Evolutionary conservation across 306 rosid species (phyloP), one percentile per base, ranked within the genome.

Genomic region (Myrica gale): DNA sequence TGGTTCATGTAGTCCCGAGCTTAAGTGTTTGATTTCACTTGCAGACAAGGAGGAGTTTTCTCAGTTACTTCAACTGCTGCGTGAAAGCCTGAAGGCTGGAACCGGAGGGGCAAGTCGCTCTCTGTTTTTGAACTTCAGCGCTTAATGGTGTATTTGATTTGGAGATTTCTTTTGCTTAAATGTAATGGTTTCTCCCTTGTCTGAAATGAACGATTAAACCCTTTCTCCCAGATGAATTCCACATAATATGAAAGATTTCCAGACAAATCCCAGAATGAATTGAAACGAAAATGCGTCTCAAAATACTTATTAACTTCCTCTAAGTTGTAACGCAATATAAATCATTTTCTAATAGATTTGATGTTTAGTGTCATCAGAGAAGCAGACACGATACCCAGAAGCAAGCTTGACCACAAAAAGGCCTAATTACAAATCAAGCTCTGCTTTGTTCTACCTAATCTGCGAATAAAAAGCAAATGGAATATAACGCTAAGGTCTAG

Each of bases 1-100:
- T 1, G 26, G 13, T 58, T 9, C 10, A 21, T 23, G 65, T 6
- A 8, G 13, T 21, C 5, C 5, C 6, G 7, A 63, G 1, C 4
- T 17, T 39, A 37, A 26, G 16, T 16, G 2, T 63, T 7, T 15
- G 5, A 41, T 17, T 76, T 66, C 46, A 21, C 17, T 63, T 62
- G 19, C 89, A 91, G 97, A 52, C 85, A 51, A 87, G 94, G 86
- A 86, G 88, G 85, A 88, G 94, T 76, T 83, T 94, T 80, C 78
- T 95, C 85, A 85, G 98, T 83, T 95, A 83, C 85, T 95, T 95
- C 92, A 94, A 85, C 83, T 95, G 98, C 72, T 95, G 97, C 58
- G 91, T 84, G 83, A 95, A 85, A 77, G 96, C 93, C 45, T 92
- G 82, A 92, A 77, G 96, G 92, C 45, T 92, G 82, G 90, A 19